phyloP scores from a whole-genome alignment of 2,329 filamentous ascomycete species.

The Penicillium sumatraense region DNA sequence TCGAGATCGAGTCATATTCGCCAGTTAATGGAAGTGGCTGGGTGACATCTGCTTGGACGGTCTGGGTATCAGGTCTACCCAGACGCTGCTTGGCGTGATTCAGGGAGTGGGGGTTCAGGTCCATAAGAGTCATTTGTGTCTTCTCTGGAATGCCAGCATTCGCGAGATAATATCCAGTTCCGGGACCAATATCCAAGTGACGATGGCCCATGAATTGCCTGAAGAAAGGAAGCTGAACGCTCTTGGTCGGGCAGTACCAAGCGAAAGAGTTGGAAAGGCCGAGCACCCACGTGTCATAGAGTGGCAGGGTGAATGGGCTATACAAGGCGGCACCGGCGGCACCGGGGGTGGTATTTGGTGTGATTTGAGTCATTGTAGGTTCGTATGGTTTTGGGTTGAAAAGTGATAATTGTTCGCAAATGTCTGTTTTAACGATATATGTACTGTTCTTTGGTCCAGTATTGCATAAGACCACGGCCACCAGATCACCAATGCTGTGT shows the following conservation, averaged over 20 bases:
- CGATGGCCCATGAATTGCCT: slow-evolving; percentile 19
- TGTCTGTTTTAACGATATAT: no score
- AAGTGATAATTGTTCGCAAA: background rate
- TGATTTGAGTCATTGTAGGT: background rate
- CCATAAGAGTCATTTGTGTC: slow-evolving; percentile 26
- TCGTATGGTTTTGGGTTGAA: background rate
- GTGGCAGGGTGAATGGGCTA: background rate
- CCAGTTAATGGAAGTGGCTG: slow-evolving; percentile 33
- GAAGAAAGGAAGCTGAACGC: slow-evolving; percentile 30
- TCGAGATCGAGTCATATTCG: slow-evolving; percentile 49
- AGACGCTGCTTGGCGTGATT: slow-evolving; percentile 2
- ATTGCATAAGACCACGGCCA: background rate
- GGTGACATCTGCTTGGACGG: slow-evolving; percentile 44
- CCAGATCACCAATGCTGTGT: background rate
- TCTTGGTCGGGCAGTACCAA: slow-evolving; percentile 32
- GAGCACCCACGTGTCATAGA: slow-evolving; percentile 12
- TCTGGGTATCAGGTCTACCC: slow-evolving; percentile 16
- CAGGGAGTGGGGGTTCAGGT: slow-evolving; percentile 20
- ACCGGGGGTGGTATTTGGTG: background rate
- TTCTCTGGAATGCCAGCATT: slow-evolving; percentile 12
- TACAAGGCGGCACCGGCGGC: background rate
- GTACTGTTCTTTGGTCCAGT: background rate
- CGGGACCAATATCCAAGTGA: slow-evolving; percentile 38
- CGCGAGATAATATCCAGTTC: slow-evolving; percentile 33
- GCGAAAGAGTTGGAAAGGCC: slow-evolving; percentile 20